These are phyloP conservation scores for Botryosphaeria agaves DNA, from an alignment of 2,329 filamentous ascomycete species.

Conservation along the genomic window DNA sequence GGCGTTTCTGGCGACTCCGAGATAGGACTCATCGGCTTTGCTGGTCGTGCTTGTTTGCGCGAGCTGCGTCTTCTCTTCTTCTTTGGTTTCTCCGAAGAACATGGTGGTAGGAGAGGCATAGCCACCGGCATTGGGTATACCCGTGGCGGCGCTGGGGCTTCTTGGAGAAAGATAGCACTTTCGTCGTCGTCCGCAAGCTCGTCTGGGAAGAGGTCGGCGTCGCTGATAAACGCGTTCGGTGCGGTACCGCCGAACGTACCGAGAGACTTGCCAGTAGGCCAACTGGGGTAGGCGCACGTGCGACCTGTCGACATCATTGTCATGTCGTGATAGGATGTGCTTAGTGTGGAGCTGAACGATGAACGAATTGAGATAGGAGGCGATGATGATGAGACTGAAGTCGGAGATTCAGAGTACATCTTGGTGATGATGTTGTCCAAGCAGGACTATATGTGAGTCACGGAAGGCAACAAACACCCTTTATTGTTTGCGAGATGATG, in stretches of 20 bases:
- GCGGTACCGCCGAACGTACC: slow-evolving; percentile 2
- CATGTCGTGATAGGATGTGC: too few relatives aligned
- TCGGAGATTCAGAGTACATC: too few relatives aligned
- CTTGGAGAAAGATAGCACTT: slow-evolving; percentile 8
- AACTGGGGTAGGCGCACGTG: slow-evolving; percentile 6
- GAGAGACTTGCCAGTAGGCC: slow-evolving; percentile 5
- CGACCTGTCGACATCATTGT: too few relatives aligned
- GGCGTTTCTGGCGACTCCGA: slow-evolving; percentile 19
- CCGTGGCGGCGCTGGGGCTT: slow-evolving; percentile 13
- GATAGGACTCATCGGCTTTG: slow-evolving; percentile 25
- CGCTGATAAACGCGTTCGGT: slow-evolving; percentile 17
- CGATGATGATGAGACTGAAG: too few relatives aligned
- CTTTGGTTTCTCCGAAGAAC: slow-evolving; percentile 5
- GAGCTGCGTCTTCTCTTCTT: slow-evolving; percentile 17
- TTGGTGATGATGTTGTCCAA: too few relatives aligned
- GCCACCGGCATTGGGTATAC: slow-evolving; percentile 12
- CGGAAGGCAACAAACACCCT: too few relatives aligned
- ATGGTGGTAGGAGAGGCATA: not conserved
- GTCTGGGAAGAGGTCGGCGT: slow-evolving; percentile 18
- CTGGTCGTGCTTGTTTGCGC: slow-evolving; percentile 19
- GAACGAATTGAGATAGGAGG: too few relatives aligned
- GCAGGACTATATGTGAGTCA: too few relatives aligned
- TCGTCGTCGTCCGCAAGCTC: slow-evolving; percentile 8
- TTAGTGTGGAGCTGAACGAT: too few relatives aligned
- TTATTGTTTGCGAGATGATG: too few relatives aligned